Percentiles rank a stretch among this genome's conserved stretches.
These are phyloP conservation scores for Colletotrichum gloeosporioides DNA, from an alignment of 2,329 filamentous ascomycete species.

Conservation along the genomic window DNA sequence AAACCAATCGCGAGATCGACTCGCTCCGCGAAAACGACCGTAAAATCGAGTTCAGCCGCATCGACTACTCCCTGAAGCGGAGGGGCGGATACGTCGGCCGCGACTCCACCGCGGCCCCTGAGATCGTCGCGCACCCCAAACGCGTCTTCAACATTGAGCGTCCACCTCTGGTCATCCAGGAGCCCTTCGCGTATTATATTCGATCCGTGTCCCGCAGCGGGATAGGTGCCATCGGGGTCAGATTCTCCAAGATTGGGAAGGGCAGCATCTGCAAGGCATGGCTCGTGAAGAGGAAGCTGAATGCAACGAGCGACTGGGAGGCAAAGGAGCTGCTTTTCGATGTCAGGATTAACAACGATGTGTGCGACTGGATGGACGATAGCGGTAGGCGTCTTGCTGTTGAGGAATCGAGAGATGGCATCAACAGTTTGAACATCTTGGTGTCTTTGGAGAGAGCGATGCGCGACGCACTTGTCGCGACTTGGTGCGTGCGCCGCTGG, in stretches of 20 bases:
- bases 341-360: slow-evolving; percentile 27
- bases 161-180: slow-evolving; percentile 28
- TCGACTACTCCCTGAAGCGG: slow-evolving; percentile 33
- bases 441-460: slow-evolving; percentile 31
- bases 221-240: not conserved
- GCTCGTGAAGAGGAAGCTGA: slow-evolving; percentile 4
- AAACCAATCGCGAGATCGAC: slow-evolving; percentile 38
- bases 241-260: not conserved
- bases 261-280: slow-evolving; percentile 21
- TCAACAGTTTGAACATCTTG: slow-evolving; percentile 34
- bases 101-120: slow-evolving; percentile 20
- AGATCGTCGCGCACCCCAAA: slow-evolving; percentile 31
- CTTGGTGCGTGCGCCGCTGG: slow-evolving; percentile 41
- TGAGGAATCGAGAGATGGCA: slow-evolving; percentile 32
- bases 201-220: not conserved
- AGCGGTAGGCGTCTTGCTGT: slow-evolving; percentile 31
- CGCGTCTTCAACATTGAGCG: slow-evolving; percentile 41
- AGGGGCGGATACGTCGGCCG: not conserved
- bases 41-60: slow-evolving; percentile 33
- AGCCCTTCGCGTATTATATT: slow-evolving; percentile 35
- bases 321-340: slow-evolving; percentile 31
- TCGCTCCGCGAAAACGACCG: slow-evolving; percentile 36
- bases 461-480: slow-evolving; percentile 38
- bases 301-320: slow-evolving; percentile 22
- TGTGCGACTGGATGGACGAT: slow-evolving; percentile 37